Percentiles rank a stretch among this genome's conserved stretches.
Evolutionary conservation across 345 rosid genomes (phyloP).

Genomic region (Melastoma malabathricum): DNA sequence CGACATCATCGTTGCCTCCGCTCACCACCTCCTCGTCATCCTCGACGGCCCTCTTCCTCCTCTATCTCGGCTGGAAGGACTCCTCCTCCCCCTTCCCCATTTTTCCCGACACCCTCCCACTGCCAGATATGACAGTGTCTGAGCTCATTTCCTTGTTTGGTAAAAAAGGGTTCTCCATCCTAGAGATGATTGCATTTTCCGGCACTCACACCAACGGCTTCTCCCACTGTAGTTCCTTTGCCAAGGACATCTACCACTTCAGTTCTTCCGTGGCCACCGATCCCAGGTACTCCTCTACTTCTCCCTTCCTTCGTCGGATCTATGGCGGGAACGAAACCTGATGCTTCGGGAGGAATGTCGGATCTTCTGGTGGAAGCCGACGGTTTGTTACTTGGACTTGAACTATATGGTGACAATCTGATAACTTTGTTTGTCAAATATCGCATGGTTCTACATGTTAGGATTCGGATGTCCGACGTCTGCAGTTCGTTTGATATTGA

Average conservation of each 20-base stretch:
- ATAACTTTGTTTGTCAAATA: no score
- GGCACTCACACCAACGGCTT: slow-evolving; percentile 92
- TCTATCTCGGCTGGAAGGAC: slow-evolving; percentile 67
- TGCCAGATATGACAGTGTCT: slow-evolving; percentile 43
- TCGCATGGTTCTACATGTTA: no score
- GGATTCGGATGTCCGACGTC: no score
- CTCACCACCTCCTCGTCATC: slow-evolving; percentile 65
- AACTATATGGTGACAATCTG: no score
- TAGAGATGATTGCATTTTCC: slow-evolving; percentile 76
- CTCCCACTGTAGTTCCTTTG: slow-evolving; percentile 85
- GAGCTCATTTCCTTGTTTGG: slow-evolving; percentile 39
- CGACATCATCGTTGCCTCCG: slow-evolving; percentile 66
- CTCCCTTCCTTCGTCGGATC: no score
- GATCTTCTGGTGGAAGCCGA: no score
- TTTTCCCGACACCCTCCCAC: slow-evolving; percentile 45
- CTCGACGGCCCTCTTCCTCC: slow-evolving; percentile 68
- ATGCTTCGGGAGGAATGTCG: no score
- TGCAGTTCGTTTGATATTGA: no score
- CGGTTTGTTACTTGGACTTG: no score
- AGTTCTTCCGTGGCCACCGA: slow-evolving; percentile 8
- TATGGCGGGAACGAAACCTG: no score
- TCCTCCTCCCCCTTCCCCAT: slow-evolving; percentile 32
- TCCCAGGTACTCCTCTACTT: slow-evolving; percentile 9
- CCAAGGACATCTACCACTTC: slow-evolving; percentile 18
- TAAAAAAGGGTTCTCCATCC: slow-evolving; percentile 42